These are phyloP conservation scores for Hypoxylon fragiforme DNA, from an alignment of 495 filamentous ascomycete species.

Conservation along the genomic window DNA sequence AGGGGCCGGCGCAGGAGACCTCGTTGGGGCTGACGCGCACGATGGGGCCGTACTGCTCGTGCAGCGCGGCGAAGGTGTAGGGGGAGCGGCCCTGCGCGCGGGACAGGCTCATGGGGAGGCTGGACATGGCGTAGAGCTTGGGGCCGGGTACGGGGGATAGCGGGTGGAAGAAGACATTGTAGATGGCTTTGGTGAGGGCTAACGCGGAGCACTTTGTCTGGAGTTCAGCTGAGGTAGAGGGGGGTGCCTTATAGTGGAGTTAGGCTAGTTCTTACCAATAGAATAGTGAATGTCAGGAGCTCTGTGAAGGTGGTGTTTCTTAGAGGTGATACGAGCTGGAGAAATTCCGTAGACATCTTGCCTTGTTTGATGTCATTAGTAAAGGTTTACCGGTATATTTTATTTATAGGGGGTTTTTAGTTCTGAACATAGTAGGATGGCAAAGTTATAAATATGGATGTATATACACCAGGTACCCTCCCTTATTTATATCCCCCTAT, in stretches of 20 bases:
- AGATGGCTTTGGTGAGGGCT: slow-evolving; percentile 29
- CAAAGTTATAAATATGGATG: slow-evolving; percentile 11
- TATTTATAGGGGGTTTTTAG: background rate
- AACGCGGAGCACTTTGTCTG: slow-evolving; percentile 4
- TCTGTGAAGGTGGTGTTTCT: slow-evolving; percentile 7
- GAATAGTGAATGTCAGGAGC: slow-evolving; percentile 5
- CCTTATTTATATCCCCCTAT: background rate
- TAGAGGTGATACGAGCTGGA: slow-evolving; percentile 5
- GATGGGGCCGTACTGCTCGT: slow-evolving; percentile 49
- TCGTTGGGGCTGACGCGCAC: slow-evolving; percentile 47
- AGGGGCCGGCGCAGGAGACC: slow-evolving; percentile 20
- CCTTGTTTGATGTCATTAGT: slow-evolving; percentile 1
- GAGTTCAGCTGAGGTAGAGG: slow-evolving; percentile 6
- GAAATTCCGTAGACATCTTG: slow-evolving; percentile 16
- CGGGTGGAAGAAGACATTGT: slow-evolving; percentile 48
- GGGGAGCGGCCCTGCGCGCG: slow-evolving; percentile 24
- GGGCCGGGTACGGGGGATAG: slow-evolving; percentile 47
- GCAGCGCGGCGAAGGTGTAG: slow-evolving; percentile 42
- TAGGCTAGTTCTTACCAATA: slow-evolving; percentile 19
- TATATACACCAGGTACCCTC: background rate
- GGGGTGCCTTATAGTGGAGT: background rate
- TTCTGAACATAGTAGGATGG: background rate
- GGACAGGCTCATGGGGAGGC: slow-evolving; percentile 33
- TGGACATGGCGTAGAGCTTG: slow-evolving; percentile 31
- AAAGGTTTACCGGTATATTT: background rate